Evolutionary conservation across 2,329 filamentous ascomycete genomes (phyloP).

Genomic region (Trichoderma koningiopsis): DNA sequence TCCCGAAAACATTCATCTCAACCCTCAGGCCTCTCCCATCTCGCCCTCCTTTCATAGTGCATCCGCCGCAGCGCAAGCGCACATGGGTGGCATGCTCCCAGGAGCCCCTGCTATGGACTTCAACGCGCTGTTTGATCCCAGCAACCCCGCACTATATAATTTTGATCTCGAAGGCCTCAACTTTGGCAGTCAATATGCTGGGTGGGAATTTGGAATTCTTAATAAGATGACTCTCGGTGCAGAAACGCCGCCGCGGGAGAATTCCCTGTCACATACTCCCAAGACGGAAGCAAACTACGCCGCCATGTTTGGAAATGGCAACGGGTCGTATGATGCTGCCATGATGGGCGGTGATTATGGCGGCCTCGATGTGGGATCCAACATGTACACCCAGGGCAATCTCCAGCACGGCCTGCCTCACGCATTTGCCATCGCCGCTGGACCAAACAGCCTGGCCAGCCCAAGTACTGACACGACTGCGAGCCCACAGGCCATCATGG

Average conservation of each 20-base stretch:
- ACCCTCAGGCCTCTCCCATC: constrained; percentile 70
- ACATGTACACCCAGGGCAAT: constrained; percentile 58
- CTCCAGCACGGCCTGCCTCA: constrained; percentile 65
- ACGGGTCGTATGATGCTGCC: constrained; percentile 51
- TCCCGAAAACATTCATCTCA: constrained; percentile 57
- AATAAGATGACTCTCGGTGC: constrained; percentile 82
- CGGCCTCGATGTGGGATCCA: constrained; percentile 53
- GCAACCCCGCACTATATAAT: constrained; percentile 90
- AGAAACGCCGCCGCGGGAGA: constrained; percentile 75
- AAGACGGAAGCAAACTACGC: constrained; percentile 44
- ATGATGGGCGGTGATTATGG: constrained; percentile 55
- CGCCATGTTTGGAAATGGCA: constrained; percentile 54
- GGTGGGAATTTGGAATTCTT: constrained; percentile 93
- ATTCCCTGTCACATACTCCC: constrained; percentile 46
- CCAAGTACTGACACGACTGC: constrained; percentile 65
- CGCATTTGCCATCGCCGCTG: constrained; percentile 65
- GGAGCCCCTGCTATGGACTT: constrained; percentile 55
- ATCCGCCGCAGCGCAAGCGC: constrained; percentile 51
- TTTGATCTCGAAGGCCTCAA: constrained; percentile 87
- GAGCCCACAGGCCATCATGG: constrained; percentile 62
- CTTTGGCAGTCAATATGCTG: constrained; percentile 95
- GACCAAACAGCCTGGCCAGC: constrained; percentile 63
- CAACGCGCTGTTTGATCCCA: constrained; percentile 78
- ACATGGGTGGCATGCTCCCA: constrained; percentile 53
- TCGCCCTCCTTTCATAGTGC: constrained; percentile 69